phyloP scores from a whole-genome alignment of 2,329 filamentous ascomycete genomes.

The Thielaviopsis euricoi region DNA sequence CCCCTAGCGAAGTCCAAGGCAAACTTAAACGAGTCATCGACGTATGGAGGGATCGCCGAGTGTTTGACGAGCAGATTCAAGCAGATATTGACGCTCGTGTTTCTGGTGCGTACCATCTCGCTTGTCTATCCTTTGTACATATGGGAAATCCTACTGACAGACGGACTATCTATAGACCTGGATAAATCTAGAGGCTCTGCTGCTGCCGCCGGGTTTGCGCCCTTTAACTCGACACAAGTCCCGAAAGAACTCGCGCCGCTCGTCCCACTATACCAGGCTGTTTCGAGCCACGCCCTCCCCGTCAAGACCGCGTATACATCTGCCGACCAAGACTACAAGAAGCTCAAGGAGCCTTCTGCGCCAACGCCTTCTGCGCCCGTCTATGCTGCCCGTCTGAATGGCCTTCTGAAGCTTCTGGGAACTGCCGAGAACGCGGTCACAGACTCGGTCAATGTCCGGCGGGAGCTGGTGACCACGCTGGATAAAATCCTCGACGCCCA shows the following conservation, averaged over 20 bases:
- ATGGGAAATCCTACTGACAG: conserved; percentile 11
- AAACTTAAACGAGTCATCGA: conserved; percentile 83
- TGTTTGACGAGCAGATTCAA: conserved; percentile 71
- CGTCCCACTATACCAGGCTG: conserved; percentile 54
- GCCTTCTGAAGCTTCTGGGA: conserved; percentile 75
- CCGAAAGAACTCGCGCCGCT: conserved; percentile 65
- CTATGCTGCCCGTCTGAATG: conserved; percentile 75
- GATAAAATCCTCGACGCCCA: conserved; percentile 69
- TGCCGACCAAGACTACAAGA: conserved; percentile 70
- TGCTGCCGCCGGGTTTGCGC: conserved; percentile 33
- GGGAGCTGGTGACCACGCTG: conserved; percentile 58
- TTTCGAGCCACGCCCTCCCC: conserved; percentile 55
- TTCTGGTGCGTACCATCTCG: conserved; percentile 41
- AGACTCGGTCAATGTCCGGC: conserved; percentile 75
- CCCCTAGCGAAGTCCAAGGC: conserved; percentile 67
- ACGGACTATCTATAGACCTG: conserved; percentile 30
- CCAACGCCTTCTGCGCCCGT: conserved; percentile 68
- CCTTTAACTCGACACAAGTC: conserved; percentile 36
- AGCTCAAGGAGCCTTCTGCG: conserved; percentile 55
- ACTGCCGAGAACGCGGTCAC: conserved; percentile 78
- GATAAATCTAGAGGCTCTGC: conserved; percentile 40
- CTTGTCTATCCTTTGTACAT: not conserved
- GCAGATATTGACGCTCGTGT: conserved; percentile 64
- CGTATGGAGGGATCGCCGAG: conserved; percentile 75
- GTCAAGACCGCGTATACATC: conserved; percentile 50